These are phyloP conservation scores for Chaetomium olivaceum DNA, from an alignment of 2,329 filamentous ascomycete species.

Conservation along the genomic window DNA sequence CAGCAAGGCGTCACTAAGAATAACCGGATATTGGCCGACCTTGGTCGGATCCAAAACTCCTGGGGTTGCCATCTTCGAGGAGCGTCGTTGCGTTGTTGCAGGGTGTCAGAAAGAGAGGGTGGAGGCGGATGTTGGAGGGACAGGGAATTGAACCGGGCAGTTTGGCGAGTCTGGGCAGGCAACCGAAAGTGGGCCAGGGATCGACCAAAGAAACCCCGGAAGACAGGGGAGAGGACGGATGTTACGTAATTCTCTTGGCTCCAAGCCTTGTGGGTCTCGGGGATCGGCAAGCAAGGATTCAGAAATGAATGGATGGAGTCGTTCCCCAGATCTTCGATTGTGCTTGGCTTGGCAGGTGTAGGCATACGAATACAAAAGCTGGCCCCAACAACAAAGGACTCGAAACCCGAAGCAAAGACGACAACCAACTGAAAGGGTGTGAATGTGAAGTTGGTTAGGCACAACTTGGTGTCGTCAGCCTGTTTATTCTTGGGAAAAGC, in stretches of 20 bases:
- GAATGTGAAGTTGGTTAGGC: no score
- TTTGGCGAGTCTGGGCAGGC: slow-evolving; percentile 2
- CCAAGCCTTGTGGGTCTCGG: neutral
- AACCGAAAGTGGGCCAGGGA: neutral
- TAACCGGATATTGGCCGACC: slow-evolving; percentile 61
- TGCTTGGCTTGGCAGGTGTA: slow-evolving; percentile 3
- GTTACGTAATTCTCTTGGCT: slow-evolving; percentile 8
- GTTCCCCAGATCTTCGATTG: neutral
- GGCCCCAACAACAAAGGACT: neutral
- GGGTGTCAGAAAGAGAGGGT: slow-evolving; percentile 2
- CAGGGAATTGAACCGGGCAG: slow-evolving; percentile 3
- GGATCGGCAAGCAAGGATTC: slow-evolving; percentile 2
- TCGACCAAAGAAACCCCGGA: neutral
- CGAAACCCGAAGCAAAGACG: neutral
- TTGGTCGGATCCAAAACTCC: slow-evolving; percentile 59
- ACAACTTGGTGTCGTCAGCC: no score
- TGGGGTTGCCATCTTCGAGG: slow-evolving; percentile 34
- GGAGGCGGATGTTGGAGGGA: slow-evolving; percentile 17
- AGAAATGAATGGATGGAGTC: neutral
- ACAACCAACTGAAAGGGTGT: no score
- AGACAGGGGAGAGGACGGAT: neutral
- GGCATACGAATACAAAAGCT: neutral
- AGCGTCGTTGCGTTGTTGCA: neutral
- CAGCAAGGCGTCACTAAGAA: slow-evolving; percentile 62
- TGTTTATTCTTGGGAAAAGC: no score